phyloP scores from a whole-genome alignment of 768 basidiomycete species.

The Rickenella mellea region DNA sequence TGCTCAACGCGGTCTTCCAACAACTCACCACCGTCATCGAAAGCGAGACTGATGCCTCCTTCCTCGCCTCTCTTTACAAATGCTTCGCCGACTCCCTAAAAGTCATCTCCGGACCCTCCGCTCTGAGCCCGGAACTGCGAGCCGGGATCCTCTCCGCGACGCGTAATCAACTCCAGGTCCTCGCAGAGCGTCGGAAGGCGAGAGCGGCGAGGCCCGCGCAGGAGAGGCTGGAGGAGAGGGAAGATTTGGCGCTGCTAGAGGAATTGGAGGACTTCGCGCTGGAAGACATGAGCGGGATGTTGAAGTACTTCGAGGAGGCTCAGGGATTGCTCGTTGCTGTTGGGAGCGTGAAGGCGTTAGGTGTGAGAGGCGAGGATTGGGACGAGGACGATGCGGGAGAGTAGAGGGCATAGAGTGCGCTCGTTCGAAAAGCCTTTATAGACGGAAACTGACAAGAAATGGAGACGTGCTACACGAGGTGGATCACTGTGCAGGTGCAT shows the following conservation, averaged over 20 bases:
- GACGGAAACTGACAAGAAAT: too few relatives aligned
- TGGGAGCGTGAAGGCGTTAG: conserved; percentile 63
- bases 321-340: conserved; percentile 65
- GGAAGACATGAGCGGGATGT: conserved; percentile 68
- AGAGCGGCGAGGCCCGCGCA: conserved; percentile 9
- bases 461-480: too few relatives aligned
- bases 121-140: conserved; percentile 44
- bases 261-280: conserved; percentile 79
- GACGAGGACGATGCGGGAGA: conserved; percentile 13
- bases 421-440: too few relatives aligned
- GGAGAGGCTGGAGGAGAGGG: conserved; percentile 41
- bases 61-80: conserved; percentile 69
- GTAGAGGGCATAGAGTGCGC: background rate
- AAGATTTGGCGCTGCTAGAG: conserved; percentile 64
- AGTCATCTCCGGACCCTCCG: conserved; percentile 44
- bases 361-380: conserved; percentile 28
- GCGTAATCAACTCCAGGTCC: conserved; percentile 55
- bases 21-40: conserved; percentile 55
- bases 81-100: conserved; percentile 54
- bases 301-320: conserved; percentile 42
- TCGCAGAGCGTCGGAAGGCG: conserved; percentile 60
- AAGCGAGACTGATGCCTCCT: conserved; percentile 65
- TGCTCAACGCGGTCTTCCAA: conserved; percentile 59
- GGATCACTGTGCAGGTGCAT: too few relatives aligned
- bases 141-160: conserved; percentile 56